These are phyloP conservation scores for Botrytis squamosa DNA, from an alignment of 2,329 filamentous ascomycete genomes.

Conservation along the genomic window DNA sequence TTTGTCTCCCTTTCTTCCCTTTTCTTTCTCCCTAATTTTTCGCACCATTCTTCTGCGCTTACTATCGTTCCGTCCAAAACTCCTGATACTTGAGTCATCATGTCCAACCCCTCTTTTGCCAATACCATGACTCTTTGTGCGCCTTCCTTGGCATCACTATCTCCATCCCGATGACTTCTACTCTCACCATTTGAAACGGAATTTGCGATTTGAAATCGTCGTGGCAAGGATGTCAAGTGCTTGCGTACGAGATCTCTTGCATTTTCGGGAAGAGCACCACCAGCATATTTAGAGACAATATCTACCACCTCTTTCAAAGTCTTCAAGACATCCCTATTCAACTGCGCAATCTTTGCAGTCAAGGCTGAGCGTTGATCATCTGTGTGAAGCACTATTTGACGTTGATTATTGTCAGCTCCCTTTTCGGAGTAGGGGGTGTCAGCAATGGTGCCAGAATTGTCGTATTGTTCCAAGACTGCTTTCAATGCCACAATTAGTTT, in stretches of 20 bases:
- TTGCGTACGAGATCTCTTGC: conserved; percentile 78
- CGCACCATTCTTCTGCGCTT: conserved; percentile 90
- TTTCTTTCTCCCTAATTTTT: conserved; percentile 59
- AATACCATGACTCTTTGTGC: conserved; percentile 81
- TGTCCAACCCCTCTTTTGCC: conserved; percentile 86
- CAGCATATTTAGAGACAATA: conserved; percentile 84
- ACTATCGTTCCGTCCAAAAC: conserved; percentile 87
- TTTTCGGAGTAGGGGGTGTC: conserved; percentile 21
- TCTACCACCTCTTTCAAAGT: conserved; percentile 79
- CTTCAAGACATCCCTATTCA: conserved; percentile 71
- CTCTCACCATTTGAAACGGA: conserved; percentile 46
- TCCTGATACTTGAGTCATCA: conserved; percentile 87
- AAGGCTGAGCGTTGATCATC: conserved; percentile 36
- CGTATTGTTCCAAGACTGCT: conserved; percentile 76
- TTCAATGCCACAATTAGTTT: conserved; percentile 73
- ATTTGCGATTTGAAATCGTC: conserved; percentile 74
- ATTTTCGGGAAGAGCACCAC: conserved; percentile 88
- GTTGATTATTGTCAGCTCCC: conserved; percentile 25
- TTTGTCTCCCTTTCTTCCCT: conserved; percentile 33
- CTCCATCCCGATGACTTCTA: conserved; percentile 31
- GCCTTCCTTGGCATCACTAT: conserved; percentile 50
- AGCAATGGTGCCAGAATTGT: conserved; percentile 44
- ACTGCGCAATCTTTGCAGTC: conserved; percentile 54
- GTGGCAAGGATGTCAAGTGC: conserved; percentile 80
- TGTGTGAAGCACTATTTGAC: conserved; percentile 32